Percentiles rank a stretch among this genome's conserved stretches.
These are phyloP conservation scores for Lablab purpureus DNA, from an alignment of 306 rosid genomes.

Conservation along the genomic window DNA sequence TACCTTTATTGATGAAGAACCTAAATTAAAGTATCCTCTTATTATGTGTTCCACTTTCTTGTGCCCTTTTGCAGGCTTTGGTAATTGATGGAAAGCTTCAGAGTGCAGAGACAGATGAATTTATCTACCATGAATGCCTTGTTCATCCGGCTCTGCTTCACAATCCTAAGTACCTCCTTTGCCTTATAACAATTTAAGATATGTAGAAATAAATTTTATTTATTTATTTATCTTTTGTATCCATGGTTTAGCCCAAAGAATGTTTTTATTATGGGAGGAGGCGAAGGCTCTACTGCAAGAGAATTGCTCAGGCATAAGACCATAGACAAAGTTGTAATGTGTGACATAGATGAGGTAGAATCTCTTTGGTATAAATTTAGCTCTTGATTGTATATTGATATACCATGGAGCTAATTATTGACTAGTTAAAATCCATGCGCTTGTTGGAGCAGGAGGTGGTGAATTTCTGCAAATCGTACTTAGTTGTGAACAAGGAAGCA, in stretches of 20 bases:
- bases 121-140: slow-evolving; percentile 95
- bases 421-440: neutral
- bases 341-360: slow-evolving; percentile 93
- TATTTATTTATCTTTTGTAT: neutral
- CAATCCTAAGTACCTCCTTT: slow-evolving; percentile 70
- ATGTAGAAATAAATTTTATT: neutral
- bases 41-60: slow-evolving; percentile 9
- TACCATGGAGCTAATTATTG: slow-evolving; percentile 2
- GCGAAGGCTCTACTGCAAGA: slow-evolving; percentile 99
- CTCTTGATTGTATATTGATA: neutral
- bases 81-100: slow-evolving; percentile 99
- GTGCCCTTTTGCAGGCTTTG: slow-evolving; percentile 62
- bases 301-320: slow-evolving; percentile 87
- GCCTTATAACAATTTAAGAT: neutral
- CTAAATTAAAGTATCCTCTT: neutral
- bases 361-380: neutral
- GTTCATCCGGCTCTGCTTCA: slow-evolving; percentile 94
- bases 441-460: slow-evolving; percentile 84
- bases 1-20: neutral
- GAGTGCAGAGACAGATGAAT: slow-evolving; percentile 97
- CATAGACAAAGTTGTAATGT: slow-evolving; percentile 87
- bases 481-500: slow-evolving; percentile 86
- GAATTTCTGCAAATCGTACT: slow-evolving; percentile 88
- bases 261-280: slow-evolving; percentile 98
- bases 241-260: slow-evolving; percentile 65